Percentiles rank a stretch among this genome's conserved stretches.
These are phyloP conservation scores for Oryza meyeriana DNA, from an alignment of 176 grass and related monocot genomes.

Conservation along the genomic window DNA sequence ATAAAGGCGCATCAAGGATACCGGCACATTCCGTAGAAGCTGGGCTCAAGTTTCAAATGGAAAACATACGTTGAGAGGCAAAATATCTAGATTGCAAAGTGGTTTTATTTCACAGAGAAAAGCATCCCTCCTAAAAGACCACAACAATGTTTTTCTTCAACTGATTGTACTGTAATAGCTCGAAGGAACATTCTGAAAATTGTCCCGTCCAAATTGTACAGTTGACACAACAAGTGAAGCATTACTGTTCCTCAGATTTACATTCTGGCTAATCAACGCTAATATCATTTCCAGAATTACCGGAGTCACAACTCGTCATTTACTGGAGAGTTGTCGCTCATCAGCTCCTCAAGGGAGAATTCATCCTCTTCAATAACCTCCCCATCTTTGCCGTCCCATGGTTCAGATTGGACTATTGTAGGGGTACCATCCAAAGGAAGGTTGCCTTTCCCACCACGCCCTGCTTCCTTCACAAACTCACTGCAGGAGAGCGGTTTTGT, in stretches of 20 bases:
- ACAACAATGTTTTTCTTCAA: neutral
- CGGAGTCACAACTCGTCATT: constrained; percentile 87
- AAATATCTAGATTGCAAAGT: neutral
- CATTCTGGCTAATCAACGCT: constrained; percentile 19
- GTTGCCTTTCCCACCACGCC: constrained; percentile 85
- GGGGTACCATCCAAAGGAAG: constrained; percentile 63
- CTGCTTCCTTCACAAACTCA: constrained; percentile 93
- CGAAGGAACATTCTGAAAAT: constrained; percentile 14
- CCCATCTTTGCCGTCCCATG: constrained; percentile 97
- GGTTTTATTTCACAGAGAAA: constrained; percentile 31
- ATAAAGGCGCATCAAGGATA: neutral
- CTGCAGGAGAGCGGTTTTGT: constrained; percentile 39
- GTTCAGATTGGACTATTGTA: constrained; percentile 55
- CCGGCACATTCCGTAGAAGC: neutral
- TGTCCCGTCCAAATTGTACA: constrained; percentile 16
- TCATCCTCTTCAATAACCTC: constrained; percentile 92
- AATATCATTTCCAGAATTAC: neutral
- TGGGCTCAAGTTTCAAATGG: neutral
- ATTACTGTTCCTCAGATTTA: constrained; percentile 43
- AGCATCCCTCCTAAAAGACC: neutral
- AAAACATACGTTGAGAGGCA: neutral
- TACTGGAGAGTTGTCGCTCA: constrained; percentile 48
- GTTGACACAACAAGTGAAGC: constrained; percentile 16
- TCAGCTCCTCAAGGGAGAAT: constrained; percentile 93
- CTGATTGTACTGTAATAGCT: neutral